These are phyloP conservation scores for Nitzschia sp. DNA, from an alignment of 108 stramenopile genomes.

Conservation along the genomic window DNA sequence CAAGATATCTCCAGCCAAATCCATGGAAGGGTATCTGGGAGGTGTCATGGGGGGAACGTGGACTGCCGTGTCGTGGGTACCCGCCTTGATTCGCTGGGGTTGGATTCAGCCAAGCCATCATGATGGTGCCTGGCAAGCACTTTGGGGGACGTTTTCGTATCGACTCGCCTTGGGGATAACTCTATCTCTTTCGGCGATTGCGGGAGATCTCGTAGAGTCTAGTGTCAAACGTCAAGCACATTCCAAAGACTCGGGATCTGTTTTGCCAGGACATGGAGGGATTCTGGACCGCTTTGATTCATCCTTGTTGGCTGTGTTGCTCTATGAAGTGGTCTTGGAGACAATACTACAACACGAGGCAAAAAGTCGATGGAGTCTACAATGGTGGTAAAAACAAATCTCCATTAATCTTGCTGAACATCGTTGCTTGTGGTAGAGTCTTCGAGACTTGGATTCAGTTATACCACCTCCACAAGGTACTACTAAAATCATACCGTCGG, in stretches of 20 bases:
- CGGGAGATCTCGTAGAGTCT: slow-evolving; percentile 79
- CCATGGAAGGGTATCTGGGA: slow-evolving; percentile 48
- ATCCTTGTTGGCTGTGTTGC: slow-evolving; percentile 57
- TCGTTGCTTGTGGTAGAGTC: no score
- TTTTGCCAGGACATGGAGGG: slow-evolving; percentile 85
- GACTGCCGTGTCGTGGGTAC: slow-evolving; percentile 35
- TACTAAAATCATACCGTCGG: no score
- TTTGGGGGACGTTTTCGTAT: slow-evolving; percentile 24
- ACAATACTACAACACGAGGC: background rate
- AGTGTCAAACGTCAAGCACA: slow-evolving; percentile 65
- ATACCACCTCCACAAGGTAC: no score
- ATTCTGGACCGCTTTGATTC: slow-evolving; percentile 87
- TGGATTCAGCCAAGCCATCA: slow-evolving; percentile 1
- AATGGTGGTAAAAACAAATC: background rate
- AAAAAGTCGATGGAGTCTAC: background rate
- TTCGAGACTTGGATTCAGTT: no score
- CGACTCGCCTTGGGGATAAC: slow-evolving; percentile 45
- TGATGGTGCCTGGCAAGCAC: background rate
- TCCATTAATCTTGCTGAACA: no score
- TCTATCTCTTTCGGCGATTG: slow-evolving; percentile 60
- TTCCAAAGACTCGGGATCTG: slow-evolving; percentile 67
- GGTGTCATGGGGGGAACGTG: slow-evolving; percentile 40
- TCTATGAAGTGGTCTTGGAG: slow-evolving; percentile 33
- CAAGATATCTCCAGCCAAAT: slow-evolving; percentile 48
- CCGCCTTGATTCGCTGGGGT: slow-evolving; percentile 15